Evolutionary conservation across 306 rosid species (phyloP), one percentile per base, ranked within the genome.

Genomic region (Cucurbita ficifolia): DNA sequence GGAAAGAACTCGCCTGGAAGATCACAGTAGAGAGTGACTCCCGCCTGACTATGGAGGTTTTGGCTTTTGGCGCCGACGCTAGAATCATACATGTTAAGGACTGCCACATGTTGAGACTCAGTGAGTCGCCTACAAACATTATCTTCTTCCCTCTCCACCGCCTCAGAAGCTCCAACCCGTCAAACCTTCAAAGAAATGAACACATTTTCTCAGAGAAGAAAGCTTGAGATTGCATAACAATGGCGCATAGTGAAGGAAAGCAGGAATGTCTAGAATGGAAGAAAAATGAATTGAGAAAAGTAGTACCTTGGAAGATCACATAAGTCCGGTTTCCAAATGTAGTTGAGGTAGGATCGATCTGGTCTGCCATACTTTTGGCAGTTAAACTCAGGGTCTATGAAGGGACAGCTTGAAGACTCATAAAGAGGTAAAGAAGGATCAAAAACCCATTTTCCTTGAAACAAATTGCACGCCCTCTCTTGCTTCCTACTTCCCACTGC

Each of bases 101-200:
- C 13, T 86, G 84, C 77, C 85, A 88, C 79, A 86, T 90, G 58
- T 88, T 88, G 57, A 83, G 72, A 63, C 94, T 86, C 86, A 88
- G 75, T 4, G 94, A 88, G 24, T 88, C 94, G 57, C 94, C 94
- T 29, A 88, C 94, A 82, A 86, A 88, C 94, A 88, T 88, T 13
- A 88, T 80, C 83, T 81, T 84, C 79, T 88, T 86, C 65, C 90
- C 94, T 8, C 59, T 88, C 79, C 82, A 74, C 48, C 19, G 76
- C 76, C 76, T 75, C 75, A 86, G 21, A 42, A 88, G 85, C 35
- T 70, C 48, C 83, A 78, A 18, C 59, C 87, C 94, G 58, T 88
- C 76, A 77, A 86, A 88, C 78, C 94, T 88, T 70, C 45, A 53
- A 39, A 17, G 5, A 45, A 58, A 18, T 39, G 1, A 24, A 49